Evolutionary conservation across 805 yeast genomes (phyloP).

Genomic region (Millerozyma miso): DNA sequence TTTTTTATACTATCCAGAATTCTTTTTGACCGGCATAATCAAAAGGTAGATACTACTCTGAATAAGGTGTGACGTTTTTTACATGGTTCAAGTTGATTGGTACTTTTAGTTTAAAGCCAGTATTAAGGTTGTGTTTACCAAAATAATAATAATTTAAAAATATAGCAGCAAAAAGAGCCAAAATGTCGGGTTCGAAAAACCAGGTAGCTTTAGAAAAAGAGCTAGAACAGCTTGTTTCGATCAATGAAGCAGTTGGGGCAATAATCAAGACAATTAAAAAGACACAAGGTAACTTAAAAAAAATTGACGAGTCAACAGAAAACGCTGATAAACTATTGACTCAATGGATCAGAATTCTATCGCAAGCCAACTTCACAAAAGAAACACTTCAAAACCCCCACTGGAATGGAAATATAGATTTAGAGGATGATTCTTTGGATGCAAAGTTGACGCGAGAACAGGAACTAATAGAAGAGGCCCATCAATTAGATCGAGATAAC

Average conservation of each 20-base stretch:
- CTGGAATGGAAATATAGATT: constrained; percentile 32
- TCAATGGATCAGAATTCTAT: constrained; percentile 58
- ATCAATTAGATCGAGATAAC: constrained; percentile 25
- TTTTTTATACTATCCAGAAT: too few relatives aligned
- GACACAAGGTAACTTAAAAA: constrained; percentile 25
- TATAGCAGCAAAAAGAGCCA: background rate
- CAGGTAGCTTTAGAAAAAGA: constrained; percentile 24
- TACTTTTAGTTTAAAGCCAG: too few relatives aligned
- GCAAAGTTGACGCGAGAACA: constrained; percentile 17
- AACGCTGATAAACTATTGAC: constrained; percentile 49
- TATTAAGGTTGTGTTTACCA: background rate
- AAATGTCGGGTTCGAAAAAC: constrained; percentile 5
- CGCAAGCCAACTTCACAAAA: constrained; percentile 56
- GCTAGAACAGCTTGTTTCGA: constrained; percentile 25
- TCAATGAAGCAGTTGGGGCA: constrained; percentile 29
- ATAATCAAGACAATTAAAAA: constrained; percentile 25
- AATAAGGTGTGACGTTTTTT: too few relatives aligned
- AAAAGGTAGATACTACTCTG: too few relatives aligned
- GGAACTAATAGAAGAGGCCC: constrained; percentile 20
- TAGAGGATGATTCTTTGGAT: constrained; percentile 14
- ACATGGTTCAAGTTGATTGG: too few relatives aligned
- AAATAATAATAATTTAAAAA: too few relatives aligned
- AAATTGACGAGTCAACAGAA: constrained; percentile 38
- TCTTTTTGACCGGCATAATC: too few relatives aligned
- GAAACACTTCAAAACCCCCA: constrained; percentile 41